Base-by-base conservation (phyloP, 208 protist genomes). In the Crithidia thermophila region DNA sequence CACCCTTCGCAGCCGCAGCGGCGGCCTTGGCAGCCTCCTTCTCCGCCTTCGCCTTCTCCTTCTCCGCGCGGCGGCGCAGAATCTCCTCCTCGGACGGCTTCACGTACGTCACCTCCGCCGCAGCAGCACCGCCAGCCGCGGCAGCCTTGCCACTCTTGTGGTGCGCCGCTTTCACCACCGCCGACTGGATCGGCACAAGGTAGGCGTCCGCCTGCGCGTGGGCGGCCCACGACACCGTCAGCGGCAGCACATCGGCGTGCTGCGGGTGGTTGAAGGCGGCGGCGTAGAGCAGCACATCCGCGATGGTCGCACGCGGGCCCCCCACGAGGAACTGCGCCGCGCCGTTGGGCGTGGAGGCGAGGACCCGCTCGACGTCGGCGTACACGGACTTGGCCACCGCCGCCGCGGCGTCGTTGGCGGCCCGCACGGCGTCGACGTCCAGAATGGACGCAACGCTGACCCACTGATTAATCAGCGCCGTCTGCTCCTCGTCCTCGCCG, bases 81-180 rank as follows among this genome's bases (percentile, higher is more conserved):
- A 94, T 94, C 59, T 91, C 85, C 67, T 94, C 88, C 47, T 84
- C 83, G 27, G 85, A 89, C 6, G 88, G 88, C 72, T 89, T 94
- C 46, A 84, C 84, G 46, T 81, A 90, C 1, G 76, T 53, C 3
- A 61, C 55, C 4, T 76, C 69, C 18, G 56, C 40, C 25, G 46
- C 31, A 11, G 51, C 46, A 0, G 20, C 31, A 23, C 30, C 47
- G 13, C 46, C 2, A 31, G 18, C 65, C 23, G 27, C 69, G 37
- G 30, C 27, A 33, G 50, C 34, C 21, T 47, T 72, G 0, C 47
- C 61, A 2, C 28, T 9, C 30, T 37, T 67, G 25, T 28, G 20
- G 11, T 51, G 50, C 5, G 30, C 16, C 27, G 37, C 25, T 10
- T 16, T 62, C 36, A 77, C 75, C 11, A 61, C 43, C 4, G 63